Base-by-base conservation (phyloP, 129 eudicot species). In the Flaveria bidentis region DNA sequence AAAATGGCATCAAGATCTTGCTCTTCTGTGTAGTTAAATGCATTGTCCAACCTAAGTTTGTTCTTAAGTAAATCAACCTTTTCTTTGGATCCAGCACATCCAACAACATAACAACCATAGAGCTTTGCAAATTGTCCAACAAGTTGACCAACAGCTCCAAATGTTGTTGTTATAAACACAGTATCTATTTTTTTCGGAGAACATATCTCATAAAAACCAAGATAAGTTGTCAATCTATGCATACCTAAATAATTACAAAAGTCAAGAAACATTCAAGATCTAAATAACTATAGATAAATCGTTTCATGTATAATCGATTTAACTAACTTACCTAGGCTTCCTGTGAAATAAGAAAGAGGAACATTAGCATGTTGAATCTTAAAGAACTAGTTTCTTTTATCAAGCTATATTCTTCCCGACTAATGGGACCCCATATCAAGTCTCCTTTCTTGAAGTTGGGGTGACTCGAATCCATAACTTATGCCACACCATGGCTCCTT, bases 11-110 rank as follows among this genome's bases (percentile, higher is more conserved):
- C 20, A 33, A 64, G 69, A 36, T 64, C 69, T 33, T 64, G 4
- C 69, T 30, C 46, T 36, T 64, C 69, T 64, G 33, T 64, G 47
- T 64, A 33, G 69, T 64, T 64, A 33, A 64, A 64, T 33, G 69
- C 69, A 5, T 64, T 49, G 6, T 64, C 69, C 6, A 64, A 64
- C 44, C 69, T 49, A 5, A 64, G 16, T 64, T 64, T 64, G 69
- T 33, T 64, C 69, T 64, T 64, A 6, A 64, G 69, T 33, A 64
- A 46, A 64, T 64, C 68, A 64, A 64, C 69, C 69, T 64, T 64
- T 36, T 33, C 69, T 36, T 64, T 33, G 42, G 67, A 61, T 61
- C 67, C 67, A 61, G 67, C 67, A 61, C 67, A 26, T 13, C 67
- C 67, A 25, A 61, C 67, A 23, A 61, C 67, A 61, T 26, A 61